phyloP scores from a whole-genome alignment of 495 filamentous ascomycete genomes.

The Penicillium crystallinum region DNA sequence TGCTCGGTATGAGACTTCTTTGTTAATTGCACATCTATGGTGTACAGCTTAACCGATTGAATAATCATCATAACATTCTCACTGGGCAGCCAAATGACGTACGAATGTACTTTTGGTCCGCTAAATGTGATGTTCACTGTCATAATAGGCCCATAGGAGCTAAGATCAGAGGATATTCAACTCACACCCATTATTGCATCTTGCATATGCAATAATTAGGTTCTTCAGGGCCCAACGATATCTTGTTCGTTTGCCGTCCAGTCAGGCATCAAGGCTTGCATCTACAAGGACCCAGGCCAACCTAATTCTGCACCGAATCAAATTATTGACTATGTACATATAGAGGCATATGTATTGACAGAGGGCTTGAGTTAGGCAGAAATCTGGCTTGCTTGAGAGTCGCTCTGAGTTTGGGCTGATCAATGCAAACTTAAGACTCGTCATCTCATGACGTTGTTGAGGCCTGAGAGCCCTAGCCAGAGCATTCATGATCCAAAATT shows the following conservation, averaged over 20 bases:
- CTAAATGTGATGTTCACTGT: neutral
- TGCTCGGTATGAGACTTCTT: too few species aligned
- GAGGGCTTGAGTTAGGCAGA: neutral
- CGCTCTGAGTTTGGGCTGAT: neutral
- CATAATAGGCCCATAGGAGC: neutral
- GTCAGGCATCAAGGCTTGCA: constrained; percentile 25
- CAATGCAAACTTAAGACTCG: neutral
- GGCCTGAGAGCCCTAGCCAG: neutral
- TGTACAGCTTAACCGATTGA: too few species aligned
- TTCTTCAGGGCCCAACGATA: constrained; percentile 9
- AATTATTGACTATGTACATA: neutral
- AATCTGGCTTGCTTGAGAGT: neutral
- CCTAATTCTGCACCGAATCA: neutral
- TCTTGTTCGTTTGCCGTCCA: neutral
- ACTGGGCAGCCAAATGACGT: too few species aligned
- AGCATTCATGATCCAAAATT: neutral
- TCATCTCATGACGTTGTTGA: neutral
- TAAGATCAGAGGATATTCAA: neutral
- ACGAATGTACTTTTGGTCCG: neutral
- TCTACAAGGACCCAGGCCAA: neutral
- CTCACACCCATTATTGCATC: neutral
- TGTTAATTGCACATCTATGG: too few species aligned
- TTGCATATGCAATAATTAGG: neutral
- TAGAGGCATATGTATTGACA: neutral
- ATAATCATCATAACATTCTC: too few species aligned